phyloP scores from a whole-genome alignment of 495 filamentous ascomycete species.

The Xylaria longipes region DNA sequence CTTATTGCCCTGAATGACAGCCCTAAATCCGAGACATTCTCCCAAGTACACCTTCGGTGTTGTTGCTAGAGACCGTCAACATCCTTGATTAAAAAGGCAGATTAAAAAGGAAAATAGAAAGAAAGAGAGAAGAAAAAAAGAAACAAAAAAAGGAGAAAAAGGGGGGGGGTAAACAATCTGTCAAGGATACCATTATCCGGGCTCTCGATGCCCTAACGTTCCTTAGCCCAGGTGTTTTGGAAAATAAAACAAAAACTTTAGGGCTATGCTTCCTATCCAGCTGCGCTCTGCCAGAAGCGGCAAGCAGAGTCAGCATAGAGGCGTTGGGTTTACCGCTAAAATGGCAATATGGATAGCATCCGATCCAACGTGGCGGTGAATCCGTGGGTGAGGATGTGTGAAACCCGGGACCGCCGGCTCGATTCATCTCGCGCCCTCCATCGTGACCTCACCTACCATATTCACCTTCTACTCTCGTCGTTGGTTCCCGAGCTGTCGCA shows the following conservation, averaged over 20 bases:
- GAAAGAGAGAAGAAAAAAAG: background rate
- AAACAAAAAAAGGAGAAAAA: no score
- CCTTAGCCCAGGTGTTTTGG: background rate
- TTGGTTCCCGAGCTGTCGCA: background rate
- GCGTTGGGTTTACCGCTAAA: constrained; percentile 1
- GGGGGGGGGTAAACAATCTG: no score
- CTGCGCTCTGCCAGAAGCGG: background rate
- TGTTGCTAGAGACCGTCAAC: background rate
- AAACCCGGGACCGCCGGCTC: constrained; percentile 2
- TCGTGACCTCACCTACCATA: background rate
- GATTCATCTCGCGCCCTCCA: constrained; percentile 1
- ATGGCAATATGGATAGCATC: background rate
- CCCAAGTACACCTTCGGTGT: background rate
- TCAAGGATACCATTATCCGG: background rate
- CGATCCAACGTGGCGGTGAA: constrained; percentile 4
- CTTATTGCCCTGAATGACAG: background rate
- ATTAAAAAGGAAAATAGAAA: background rate
- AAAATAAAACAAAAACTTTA: no score
- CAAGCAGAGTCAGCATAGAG: constrained; percentile 3
- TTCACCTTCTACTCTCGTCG: constrained; percentile 23
- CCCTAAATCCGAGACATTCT: background rate
- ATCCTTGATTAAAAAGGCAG: background rate
- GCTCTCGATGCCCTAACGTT: background rate
- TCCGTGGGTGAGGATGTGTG: background rate
- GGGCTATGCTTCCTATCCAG: background rate